Conservation (phyloP, 345 rosid genomes). For the Euclidium syriacum region DNA sequence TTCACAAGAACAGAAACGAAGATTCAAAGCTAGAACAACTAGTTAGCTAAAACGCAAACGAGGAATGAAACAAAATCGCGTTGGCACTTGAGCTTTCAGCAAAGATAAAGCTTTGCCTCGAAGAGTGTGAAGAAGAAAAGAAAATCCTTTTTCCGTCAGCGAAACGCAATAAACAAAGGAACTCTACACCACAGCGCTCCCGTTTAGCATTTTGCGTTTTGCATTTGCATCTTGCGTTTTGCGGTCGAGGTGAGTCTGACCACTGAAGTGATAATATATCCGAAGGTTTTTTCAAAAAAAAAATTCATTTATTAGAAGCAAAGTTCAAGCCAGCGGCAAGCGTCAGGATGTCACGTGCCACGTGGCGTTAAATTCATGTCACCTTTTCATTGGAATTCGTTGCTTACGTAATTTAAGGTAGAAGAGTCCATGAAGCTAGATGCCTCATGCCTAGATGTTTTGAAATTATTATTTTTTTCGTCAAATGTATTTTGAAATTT, state of each 20-base stretch:
- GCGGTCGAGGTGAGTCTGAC: background rate
- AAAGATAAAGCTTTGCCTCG: background rate
- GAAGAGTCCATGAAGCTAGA: background rate
- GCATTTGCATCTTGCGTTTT: too few relatives aligned
- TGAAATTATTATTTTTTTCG: too few relatives aligned
- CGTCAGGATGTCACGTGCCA: slow-evolving; percentile 27
- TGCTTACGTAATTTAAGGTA: background rate
- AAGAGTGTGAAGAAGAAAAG: background rate
- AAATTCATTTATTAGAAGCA: slow-evolving; percentile 1
- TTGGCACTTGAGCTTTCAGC: background rate
- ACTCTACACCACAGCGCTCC: background rate
- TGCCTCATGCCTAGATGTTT: too few relatives aligned
- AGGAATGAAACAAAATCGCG: background rate
- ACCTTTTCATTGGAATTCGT: background rate
- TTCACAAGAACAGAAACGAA: too few relatives aligned
- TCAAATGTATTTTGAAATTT: background rate
- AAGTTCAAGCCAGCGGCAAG: background rate
- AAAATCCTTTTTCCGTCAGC: background rate
- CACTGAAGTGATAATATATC: slow-evolving; percentile 7
- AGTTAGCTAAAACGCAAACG: slow-evolving; percentile 8
- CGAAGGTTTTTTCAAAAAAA: background rate
- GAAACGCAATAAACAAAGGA: slow-evolving; percentile 5
- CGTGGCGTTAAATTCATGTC: slow-evolving; percentile 7
- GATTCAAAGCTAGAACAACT: background rate
- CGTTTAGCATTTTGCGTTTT: too few relatives aligned